phyloP scores from a whole-genome alignment of 169 alveolate genomes.

The Besnoitia besnoiti region DNA sequence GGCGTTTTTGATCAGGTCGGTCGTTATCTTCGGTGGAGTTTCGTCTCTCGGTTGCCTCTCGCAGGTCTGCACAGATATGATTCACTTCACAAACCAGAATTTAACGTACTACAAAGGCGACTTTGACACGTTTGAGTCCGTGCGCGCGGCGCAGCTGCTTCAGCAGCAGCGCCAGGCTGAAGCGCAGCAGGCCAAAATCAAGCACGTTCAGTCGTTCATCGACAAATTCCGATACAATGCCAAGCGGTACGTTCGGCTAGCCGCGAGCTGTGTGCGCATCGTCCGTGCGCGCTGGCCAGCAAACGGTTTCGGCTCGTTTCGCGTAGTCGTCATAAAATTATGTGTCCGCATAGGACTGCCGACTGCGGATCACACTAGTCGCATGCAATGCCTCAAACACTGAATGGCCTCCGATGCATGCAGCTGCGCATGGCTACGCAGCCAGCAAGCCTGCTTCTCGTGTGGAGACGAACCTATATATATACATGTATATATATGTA shows the following conservation, averaged over 20 bases:
- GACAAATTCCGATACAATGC: constrained; percentile 80
- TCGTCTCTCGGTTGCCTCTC: background rate
- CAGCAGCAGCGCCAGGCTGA: constrained; percentile 88
- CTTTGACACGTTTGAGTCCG: constrained; percentile 93
- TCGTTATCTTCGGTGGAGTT: background rate
- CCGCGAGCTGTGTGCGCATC: too few species aligned
- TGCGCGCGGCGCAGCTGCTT: constrained; percentile 83
- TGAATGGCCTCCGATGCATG: too few species aligned
- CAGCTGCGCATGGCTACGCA: too few species aligned
- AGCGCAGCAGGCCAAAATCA: constrained; percentile 87
- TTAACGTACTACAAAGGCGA: constrained; percentile 94
- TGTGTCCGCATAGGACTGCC: too few species aligned
- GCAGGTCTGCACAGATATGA: constrained; percentile 93
- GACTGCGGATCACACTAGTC: too few species aligned
- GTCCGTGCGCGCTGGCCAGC: too few species aligned
- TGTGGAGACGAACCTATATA: background rate
- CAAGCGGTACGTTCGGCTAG: constrained; percentile 54
- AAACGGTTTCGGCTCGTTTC: too few species aligned
- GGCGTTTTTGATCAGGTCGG: too few species aligned
- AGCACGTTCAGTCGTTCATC: constrained; percentile 94
- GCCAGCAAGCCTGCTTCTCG: too few species aligned
- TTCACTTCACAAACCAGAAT: constrained; percentile 88
- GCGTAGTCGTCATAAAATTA: too few species aligned
- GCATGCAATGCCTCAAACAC: too few species aligned
- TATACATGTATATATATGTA: constrained; percentile 5